A percentile compares a stretch with the other conserved stretches of the same genome.
Conservation (phyloP, 2,329 filamentous ascomycete species). For the Simplicillium sp. region DNA sequence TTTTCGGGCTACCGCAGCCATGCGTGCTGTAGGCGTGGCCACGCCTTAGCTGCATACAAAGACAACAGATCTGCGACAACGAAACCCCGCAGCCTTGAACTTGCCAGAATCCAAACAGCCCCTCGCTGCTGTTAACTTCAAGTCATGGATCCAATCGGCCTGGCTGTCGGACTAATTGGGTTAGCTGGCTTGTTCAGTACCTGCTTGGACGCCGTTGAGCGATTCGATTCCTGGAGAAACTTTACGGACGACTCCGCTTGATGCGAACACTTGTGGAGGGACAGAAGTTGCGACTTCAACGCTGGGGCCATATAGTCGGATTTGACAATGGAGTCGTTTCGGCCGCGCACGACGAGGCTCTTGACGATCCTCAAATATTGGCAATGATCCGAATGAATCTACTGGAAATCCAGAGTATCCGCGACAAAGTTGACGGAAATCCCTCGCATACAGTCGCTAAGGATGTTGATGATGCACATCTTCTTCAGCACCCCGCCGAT, state of each 20-base stretch:
- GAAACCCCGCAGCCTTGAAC: no score
- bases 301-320: background rate
- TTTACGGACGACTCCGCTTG: background rate
- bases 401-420: background rate
- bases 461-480: background rate
- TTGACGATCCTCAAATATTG: background rate
- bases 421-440: background rate
- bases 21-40: no score
- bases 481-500: background rate
- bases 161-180: background rate
- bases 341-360: conserved; percentile 1
- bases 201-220: background rate
- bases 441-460: background rate
- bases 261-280: background rate
- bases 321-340: background rate
- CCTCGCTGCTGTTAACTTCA: background rate
- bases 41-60: no score
- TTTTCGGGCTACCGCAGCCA: no score
- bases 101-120: no score
- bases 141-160: background rate
- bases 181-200: conserved; percentile 1
- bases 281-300: background rate
- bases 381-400: conserved; percentile 1
- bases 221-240: conserved; percentile 1
- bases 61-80: no score